phyloP scores from a whole-genome alignment of 371 early-diverging fungal species.

The Rhizopus microsporus region DNA sequence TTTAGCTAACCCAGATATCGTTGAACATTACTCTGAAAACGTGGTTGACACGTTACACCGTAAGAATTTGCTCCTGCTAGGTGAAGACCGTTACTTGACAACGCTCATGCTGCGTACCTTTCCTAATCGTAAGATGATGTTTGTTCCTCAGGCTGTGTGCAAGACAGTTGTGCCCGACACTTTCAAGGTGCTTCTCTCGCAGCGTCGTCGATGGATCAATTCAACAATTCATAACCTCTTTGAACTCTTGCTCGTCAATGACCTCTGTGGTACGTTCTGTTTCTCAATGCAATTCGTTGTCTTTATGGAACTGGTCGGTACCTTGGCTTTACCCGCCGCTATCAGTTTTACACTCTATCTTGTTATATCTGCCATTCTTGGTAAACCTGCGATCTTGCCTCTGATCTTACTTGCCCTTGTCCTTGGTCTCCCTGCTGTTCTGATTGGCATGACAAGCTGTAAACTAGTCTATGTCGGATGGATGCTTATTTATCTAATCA shows the following conservation, averaged over 20 bases:
- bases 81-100: conserved; percentile 95
- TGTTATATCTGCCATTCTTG: conserved; percentile 47
- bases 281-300: conserved; percentile 93
- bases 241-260: conserved; percentile 81
- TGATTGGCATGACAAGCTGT: conserved; percentile 89
- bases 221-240: conserved; percentile 87
- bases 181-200: conserved; percentile 78
- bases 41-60: conserved; percentile 92
- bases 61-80: conserved; percentile 91
- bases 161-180: conserved; percentile 85
- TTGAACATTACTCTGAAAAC: conserved; percentile 88
- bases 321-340: conserved; percentile 82
- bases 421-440: conserved; percentile 81
- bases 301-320: conserved; percentile 84
- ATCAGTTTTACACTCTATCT: conserved; percentile 69
- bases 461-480: conserved; percentile 91
- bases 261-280: conserved; percentile 90
- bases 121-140: conserved; percentile 89
- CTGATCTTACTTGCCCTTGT: conserved; percentile 67
- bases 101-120: conserved; percentile 93
- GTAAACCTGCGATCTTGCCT: conserved; percentile 66
- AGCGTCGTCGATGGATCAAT: conserved; percentile 91
- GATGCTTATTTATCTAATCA: conserved; percentile 92
- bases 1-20: conserved; percentile 84
- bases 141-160: conserved; percentile 88